Base-by-base conservation (phyloP, 164 flowering plant species). In the Aristolochia californica region DNA sequence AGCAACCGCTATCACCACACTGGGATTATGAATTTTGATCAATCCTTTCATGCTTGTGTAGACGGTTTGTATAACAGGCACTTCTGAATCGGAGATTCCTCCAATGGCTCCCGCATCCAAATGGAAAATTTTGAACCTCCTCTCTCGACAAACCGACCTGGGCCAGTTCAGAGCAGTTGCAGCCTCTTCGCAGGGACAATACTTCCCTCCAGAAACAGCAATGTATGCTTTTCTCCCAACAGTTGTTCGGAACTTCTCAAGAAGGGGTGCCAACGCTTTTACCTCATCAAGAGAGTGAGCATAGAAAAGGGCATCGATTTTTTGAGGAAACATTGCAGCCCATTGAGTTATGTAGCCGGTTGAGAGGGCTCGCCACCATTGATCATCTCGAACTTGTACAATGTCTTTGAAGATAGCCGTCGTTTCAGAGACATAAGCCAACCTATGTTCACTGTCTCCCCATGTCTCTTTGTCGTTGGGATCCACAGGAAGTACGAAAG, bases 381-480 rank as follows among this genome's bases (percentile, higher is more conserved):
- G 99, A 45, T 93, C 87, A 50, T 93, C 99, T 48, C 99, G 70
- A 43, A 93, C 97, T 67, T 83, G 82, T 25, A 93, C 97, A 10
- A 78, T 65, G 61, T 79, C 94, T 67, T 93, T 93, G 87, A 93
- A 93, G 17, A 93, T 89, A 0, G 89, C 99, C 1, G 99, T 93
- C 27, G 99, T 89, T 69, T 93, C 96, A 0, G 99, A 89, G 13
- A 93, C 91, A 67, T 89, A 93, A 5, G 99, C 99, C 9, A 93
- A 90, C 67, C 99, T 70, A 63, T 93, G 99, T 45, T 93, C 99
- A 66, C 99, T 87, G 58, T 93, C 99, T 10, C 99, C 99, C 99
- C 97, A 89, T 2, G 99, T 93, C 55, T 81, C 96, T 66, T 85
- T 84, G 74, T 89, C 95, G 0, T 77, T 77, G 2, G 85, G 88